Evolutionary conservation across 306 rosid species (phyloP).

Genomic region (Ochetophila trinervis): DNA sequence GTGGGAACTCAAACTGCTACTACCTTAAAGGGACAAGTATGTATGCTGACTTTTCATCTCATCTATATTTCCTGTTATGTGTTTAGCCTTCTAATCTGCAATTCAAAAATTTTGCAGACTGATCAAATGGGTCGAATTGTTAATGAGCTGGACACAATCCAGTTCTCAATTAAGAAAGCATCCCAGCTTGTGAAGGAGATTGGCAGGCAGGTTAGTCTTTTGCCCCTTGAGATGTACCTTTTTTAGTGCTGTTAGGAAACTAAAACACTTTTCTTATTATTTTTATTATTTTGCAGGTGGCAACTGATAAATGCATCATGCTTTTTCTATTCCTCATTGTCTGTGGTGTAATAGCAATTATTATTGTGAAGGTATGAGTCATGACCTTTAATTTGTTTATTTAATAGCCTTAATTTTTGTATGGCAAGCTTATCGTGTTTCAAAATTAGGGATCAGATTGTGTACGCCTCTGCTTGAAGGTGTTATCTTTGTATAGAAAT

Average conservation of each 20-base stretch:
- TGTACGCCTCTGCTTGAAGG: too few species aligned
- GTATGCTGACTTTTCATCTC: conserved; percentile 34
- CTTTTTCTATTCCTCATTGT: conserved; percentile 82
- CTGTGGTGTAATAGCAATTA: conserved; percentile 90
- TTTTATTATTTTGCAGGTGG: conserved; percentile 55
- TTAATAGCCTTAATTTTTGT: background rate
- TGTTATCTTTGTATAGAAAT: too few species aligned
- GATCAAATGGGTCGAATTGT: conserved; percentile 99
- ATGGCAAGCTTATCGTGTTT: background rate
- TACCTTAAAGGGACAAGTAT: conserved; percentile 91
- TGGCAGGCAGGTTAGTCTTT: conserved; percentile 81
- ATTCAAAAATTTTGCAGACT: conserved; percentile 54
- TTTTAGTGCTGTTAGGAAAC: conserved; percentile 20
- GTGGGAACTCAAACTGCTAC: conserved; percentile 94
- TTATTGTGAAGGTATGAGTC: conserved; percentile 96
- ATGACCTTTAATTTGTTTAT: conserved; percentile 16
- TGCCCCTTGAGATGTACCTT: background rate
- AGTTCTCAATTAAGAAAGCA: conserved; percentile 96
- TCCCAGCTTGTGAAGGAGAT: conserved; percentile 98
- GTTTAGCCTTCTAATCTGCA: conserved; percentile 24
- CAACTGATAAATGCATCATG: conserved; percentile 99
- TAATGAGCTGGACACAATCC: conserved; percentile 94
- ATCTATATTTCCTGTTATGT: background rate
- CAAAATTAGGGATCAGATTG: too few species aligned
- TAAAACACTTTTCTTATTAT: conserved; percentile 5